phyloP scores from a whole-genome alignment of 1,284 basidiomycete species.

The Ganoderma leucocontextum region DNA sequence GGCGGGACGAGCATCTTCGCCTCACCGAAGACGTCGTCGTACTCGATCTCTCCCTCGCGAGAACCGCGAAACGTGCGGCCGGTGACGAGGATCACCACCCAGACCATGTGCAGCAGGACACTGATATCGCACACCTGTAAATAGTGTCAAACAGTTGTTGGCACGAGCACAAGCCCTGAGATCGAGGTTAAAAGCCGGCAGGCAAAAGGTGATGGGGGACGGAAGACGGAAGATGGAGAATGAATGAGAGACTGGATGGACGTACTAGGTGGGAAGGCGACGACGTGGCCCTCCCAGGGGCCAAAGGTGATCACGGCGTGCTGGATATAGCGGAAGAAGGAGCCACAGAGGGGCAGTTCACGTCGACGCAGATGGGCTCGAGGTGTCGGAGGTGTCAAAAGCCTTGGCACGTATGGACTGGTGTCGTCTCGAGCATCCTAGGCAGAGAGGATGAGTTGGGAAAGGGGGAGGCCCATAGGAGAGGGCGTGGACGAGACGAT shows the following conservation, averaged over 20 bases:
- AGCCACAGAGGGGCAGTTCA: constrained; percentile 35
- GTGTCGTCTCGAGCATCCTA: constrained; percentile 17
- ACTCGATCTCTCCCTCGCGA: constrained; percentile 45
- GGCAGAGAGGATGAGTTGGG: constrained; percentile 26
- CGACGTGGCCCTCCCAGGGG: constrained; percentile 81
- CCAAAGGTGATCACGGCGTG: constrained; percentile 71
- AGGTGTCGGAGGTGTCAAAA: constrained; percentile 51
- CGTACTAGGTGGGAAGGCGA: constrained; percentile 82
- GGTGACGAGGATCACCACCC: constrained; percentile 68
- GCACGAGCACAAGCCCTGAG: not conserved
- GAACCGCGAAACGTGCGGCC: constrained; percentile 60
- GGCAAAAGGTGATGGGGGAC: not conserved
- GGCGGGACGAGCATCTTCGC: constrained; percentile 50
- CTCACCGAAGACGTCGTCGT: constrained; percentile 44
- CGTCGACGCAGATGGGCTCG: constrained; percentile 10
- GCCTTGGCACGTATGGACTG: constrained; percentile 51
- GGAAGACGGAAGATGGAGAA: constrained; percentile 4
- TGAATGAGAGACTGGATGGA: constrained; percentile 11
- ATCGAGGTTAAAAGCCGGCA: constrained; percentile 1
- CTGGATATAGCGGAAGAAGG: constrained; percentile 68
- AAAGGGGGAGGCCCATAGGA: constrained; percentile 12
- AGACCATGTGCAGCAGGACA: constrained; percentile 80
- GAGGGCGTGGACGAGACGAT: constrained; percentile 15
- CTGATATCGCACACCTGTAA: constrained; percentile 78
- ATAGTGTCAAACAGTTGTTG: not conserved